Percentiles rank a stretch among this genome's conserved stretches.
Evolutionary conservation across 2,329 filamentous ascomycete genomes (phyloP).

Genomic region (Pseudogymnoascus sp.): DNA sequence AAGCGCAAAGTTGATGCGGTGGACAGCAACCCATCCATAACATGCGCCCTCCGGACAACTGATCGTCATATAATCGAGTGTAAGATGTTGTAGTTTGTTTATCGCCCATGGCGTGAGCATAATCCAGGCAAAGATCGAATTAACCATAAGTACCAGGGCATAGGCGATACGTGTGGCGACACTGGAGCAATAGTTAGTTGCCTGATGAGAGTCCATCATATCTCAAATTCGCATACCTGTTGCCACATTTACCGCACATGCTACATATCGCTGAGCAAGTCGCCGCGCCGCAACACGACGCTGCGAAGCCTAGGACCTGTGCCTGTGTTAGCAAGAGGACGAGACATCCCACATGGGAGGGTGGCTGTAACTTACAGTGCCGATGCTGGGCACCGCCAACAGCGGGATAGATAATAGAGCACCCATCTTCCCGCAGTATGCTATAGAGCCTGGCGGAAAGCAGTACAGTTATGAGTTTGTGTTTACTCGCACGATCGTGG

Average conservation of each 20-base stretch:
- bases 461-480: not conserved
- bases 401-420: slow-evolving; percentile 84
- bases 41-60: slow-evolving; percentile 85
- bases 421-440: slow-evolving; percentile 55
- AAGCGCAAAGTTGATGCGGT: slow-evolving; percentile 95
- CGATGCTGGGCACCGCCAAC: slow-evolving; percentile 75
- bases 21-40: slow-evolving; percentile 91
- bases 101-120: slow-evolving; percentile 99
- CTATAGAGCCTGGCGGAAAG: not conserved
- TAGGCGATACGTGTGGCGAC: slow-evolving; percentile 96
- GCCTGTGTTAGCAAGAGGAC: slow-evolving; percentile 17
- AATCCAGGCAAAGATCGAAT: slow-evolving; percentile 96
- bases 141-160: slow-evolving; percentile 86
- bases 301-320: slow-evolving; percentile 67
- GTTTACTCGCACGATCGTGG: not conserved
- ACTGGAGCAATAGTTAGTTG: slow-evolving; percentile 37
- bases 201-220: slow-evolving; percentile 7
- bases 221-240: slow-evolving; percentile 52
- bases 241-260: slow-evolving; percentile 92
- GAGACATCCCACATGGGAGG: not conserved
- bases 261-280: slow-evolving; percentile 95
- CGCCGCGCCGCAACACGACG: slow-evolving; percentile 91
- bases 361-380: slow-evolving; percentile 58
- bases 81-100: slow-evolving; percentile 85
- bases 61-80: slow-evolving; percentile 92